A percentile compares a stretch with the other conserved stretches of the same genome.
These are phyloP conservation scores for Cutaneotrichosporon arboriforme DNA, from an alignment of 1,284 basidiomycete species.

Conservation along the genomic window DNA sequence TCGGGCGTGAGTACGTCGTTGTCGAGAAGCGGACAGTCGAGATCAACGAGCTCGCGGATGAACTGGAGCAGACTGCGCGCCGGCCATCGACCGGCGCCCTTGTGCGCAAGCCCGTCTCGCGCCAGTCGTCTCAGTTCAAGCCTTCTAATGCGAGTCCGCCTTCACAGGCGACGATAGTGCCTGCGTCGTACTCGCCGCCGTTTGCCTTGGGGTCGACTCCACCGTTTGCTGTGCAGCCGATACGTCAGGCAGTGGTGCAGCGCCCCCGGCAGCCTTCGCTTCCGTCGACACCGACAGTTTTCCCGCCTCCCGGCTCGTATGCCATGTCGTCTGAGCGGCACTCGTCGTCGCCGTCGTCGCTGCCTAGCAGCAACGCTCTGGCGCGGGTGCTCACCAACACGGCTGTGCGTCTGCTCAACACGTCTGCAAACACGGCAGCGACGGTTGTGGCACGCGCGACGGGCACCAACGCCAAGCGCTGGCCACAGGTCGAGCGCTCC, in stretches of 20 bases:
- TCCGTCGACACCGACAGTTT: conserved; percentile 31
- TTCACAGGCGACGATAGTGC: conserved; percentile 18
- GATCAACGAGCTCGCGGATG: conserved; percentile 55
- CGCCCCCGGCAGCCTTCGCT: conserved; percentile 33
- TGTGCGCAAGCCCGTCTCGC: conserved; percentile 9
- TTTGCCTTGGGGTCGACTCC: conserved; percentile 48
- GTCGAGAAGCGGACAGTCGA: conserved; percentile 57
- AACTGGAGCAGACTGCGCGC: conserved; percentile 3
- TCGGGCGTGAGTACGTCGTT: conserved; percentile 53
- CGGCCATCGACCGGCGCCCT: conserved; percentile 18
- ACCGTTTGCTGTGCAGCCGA: conserved; percentile 43
- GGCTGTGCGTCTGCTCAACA: conserved; percentile 83
- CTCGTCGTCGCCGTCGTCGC: conserved; percentile 36
- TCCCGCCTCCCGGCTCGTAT: conserved; percentile 28
- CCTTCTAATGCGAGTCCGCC: conserved; percentile 17
- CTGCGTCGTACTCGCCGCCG: conserved; percentile 47
- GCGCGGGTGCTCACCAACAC: conserved; percentile 82
- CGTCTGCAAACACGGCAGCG: conserved; percentile 48
- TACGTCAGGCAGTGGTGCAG: conserved; percentile 12
- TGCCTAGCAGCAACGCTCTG: conserved; percentile 57
- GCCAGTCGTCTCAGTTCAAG: conserved; percentile 20
- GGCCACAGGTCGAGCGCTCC: conserved; percentile 31
- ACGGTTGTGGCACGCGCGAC: conserved; percentile 42
- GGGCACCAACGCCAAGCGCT: conserved; percentile 23
- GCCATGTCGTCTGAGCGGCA: conserved; percentile 16